A percentile compares a stretch with the other conserved stretches of the same genome.
Conservation (phyloP, 1,284 basidiomycete genomes). For the Volvariella volvacea region DNA sequence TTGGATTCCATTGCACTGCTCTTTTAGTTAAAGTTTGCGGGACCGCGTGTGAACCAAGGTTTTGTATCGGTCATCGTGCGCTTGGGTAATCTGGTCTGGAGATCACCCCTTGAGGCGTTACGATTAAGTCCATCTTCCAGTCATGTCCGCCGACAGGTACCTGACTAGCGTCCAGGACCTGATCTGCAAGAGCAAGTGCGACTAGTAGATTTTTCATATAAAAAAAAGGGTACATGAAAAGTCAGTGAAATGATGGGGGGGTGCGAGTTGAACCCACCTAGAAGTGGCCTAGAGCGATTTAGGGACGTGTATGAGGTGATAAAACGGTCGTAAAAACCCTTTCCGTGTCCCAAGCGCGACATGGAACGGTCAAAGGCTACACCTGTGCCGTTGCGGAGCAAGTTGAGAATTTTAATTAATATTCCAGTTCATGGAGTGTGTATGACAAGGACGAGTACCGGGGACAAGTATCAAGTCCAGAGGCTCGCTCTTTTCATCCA, state of each 20-base stretch:
- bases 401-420: not conserved
- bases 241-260: not conserved
- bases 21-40: too few relatives aligned
- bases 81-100: too few relatives aligned
- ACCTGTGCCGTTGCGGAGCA: conserved; percentile 30
- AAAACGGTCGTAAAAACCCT: conserved; percentile 76
- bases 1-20: too few relatives aligned
- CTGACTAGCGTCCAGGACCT: conserved; percentile 45
- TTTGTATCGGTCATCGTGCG: too few relatives aligned
- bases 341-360: conserved; percentile 71
- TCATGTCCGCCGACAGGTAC: conserved; percentile 58
- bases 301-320: conserved; percentile 44
- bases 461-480: conserved; percentile 68
- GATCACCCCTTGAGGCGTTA: conserved; percentile 44
- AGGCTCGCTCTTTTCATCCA: conserved; percentile 30
- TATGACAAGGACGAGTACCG: conserved; percentile 32
- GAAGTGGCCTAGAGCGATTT: conserved; percentile 36
- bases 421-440: not conserved
- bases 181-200: conserved; percentile 59
- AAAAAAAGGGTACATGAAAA: not conserved
- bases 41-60: too few relatives aligned
- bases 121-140: conserved; percentile 61
- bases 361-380: conserved; percentile 71
- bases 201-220: too few relatives aligned
- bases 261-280: conserved; percentile 35